Base-by-base conservation (phyloP, 129 eudicot genomes). In the Chrysanthemum makinoi region DNA sequence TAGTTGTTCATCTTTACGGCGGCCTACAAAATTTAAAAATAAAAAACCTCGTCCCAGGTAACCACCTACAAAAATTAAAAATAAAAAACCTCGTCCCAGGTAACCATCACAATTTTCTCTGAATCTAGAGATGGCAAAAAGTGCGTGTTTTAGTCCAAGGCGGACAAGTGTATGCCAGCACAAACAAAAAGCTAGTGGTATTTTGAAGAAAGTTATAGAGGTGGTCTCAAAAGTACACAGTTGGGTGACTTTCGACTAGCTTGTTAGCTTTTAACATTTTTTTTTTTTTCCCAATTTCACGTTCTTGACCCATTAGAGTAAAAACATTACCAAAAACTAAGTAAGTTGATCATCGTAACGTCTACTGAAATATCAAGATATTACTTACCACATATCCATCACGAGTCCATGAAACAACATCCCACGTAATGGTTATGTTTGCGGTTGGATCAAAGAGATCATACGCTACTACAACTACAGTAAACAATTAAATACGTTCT, bases 361-460 rank as follows among this genome's bases (percentile, higher is more conserved):
- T 55, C 61, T 55, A 15, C 26, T 1, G 14, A 39, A 7, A 39
- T 5, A 5, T 14, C 16, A 6, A 22, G 12, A 0, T 57, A 6
- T 64, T 12, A 56, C 82, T 78, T 82, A 79, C 86, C 58, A 79
- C 78, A 73, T 85, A 82, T 18, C 89, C 86, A 75, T 85, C 82
- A 1, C 76, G 78, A 28, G 89, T 82, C 86, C 89, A 85, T 3
- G 82, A 72, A 43, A 82, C 76, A n/a, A 85, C 28, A 82, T 82
- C 86, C 89, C 84, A 85, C 5, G 77, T 76, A 51, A 86, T 62
- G 48, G 81, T 86, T 70, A 80, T 73, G 72, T 86, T 83, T 3
- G 79, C 81, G 0, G 65, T 77, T 49, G 83, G 83, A 77, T 84
- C 85, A 47, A 84, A 69, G 13, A 81, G 72, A 80, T 86, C 88